Percentiles rank a stretch among this genome's conserved stretches.
These are phyloP conservation scores for Rhododendron ferrugineum DNA, from an alignment of 148 eudicot genomes.

Conservation along the genomic window DNA sequence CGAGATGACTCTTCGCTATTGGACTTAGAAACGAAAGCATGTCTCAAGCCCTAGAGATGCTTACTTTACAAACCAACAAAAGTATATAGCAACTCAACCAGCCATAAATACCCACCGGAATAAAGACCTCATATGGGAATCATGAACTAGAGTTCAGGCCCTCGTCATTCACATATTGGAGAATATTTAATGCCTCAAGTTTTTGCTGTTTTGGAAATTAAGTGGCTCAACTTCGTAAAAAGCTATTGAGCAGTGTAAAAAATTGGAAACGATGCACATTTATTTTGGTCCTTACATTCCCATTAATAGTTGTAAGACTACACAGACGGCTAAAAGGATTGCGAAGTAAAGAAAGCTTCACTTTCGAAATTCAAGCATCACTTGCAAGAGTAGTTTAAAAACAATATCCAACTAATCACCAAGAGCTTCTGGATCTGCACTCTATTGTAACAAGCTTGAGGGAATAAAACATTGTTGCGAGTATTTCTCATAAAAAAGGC, in stretches of 20 bases:
- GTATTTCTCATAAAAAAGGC: not conserved
- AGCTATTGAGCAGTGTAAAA: not conserved
- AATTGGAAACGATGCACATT: not conserved
- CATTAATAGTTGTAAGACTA: not conserved
- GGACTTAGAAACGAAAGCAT: not conserved
- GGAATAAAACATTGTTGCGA: no score
- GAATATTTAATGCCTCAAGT: not conserved
- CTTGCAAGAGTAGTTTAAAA: not conserved
- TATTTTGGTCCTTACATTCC: not conserved
- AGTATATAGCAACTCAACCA: not conserved
- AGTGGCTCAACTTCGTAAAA: conserved; percentile 2
- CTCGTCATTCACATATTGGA: not conserved
- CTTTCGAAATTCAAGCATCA: not conserved
- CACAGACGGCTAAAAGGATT: not conserved
- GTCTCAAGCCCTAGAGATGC: not conserved
- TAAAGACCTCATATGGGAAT: not conserved
- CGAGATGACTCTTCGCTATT: not conserved
- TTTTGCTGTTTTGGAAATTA: not conserved
- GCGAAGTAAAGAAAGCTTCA: conserved; percentile 5
- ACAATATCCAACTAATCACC: not conserved
- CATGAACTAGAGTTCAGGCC: not conserved
- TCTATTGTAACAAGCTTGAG: no score
- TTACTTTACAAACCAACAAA: not conserved
- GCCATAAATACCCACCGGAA: not conserved
- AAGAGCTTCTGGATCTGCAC: not conserved